Base-by-base conservation (phyloP, 495 filamentous ascomycete genomes). In the Stereocaulon alpinum region DNA sequence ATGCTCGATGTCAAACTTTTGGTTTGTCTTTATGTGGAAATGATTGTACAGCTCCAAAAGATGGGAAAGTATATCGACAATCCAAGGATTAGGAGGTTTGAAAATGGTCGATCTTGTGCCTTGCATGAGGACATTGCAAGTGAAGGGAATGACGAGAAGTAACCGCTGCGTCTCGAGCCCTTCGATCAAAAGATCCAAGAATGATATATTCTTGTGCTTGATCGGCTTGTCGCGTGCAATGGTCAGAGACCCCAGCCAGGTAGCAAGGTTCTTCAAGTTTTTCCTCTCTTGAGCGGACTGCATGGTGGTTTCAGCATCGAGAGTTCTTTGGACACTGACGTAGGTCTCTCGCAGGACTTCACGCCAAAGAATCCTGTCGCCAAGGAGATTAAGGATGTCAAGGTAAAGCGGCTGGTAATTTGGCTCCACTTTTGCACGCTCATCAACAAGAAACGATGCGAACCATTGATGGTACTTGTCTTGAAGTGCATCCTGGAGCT, bases 1-100 rank as follows among this genome's bases (percentile, higher is more conserved):
- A 9, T 97, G 90, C 69, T 99, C 93, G 63, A 99, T 97, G 69
- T 97, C 93, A 64, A 99, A 99, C 66, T 95, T 96, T 40, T 92
- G 82, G 63, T 96, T 95, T 43, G 96, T 78, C 69, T 96, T 97
- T 45, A 97, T 71, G 63, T 95, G 90, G n/a, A 88, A 88, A 66
- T 82, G 85, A 61, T 94, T 84, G 62, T 97, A 97, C 17, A 99
- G 80, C 63, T 97, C 93, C 55, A 93, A 85, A 51, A 99, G 77
- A 15, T 95, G 73, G 43, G 86, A 79, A 55, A 97, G 77, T 41
- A 96, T 89, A 58, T 97, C 93, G 88, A 96, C 92, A 58, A 94
- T 61, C 93, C 93, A 99, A 11, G 93, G 93, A 67, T 96, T 97
- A 14, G 93, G 92, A 10, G 93, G 91, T 62, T 82, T 87, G 74